Base-by-base conservation (phyloP, 176 grass and related monocot genomes). In the Oropetium thomaeum region DNA sequence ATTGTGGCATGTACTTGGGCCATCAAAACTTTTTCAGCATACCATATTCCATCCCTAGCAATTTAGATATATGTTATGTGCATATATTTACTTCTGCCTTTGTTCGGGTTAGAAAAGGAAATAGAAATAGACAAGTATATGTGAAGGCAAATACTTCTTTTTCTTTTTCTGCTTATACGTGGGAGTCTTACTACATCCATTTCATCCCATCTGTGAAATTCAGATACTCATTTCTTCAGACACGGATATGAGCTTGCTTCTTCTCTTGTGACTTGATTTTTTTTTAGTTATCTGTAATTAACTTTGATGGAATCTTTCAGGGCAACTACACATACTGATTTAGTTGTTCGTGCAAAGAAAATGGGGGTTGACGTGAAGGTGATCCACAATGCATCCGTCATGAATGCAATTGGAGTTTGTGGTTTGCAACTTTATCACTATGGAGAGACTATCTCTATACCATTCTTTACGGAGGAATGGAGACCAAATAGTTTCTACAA, bases 401-500 rank as follows among this genome's bases (percentile, higher is more conserved):
- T 98, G 84, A 98, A 94, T 34, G 95, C 95, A 10, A 73, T 98
- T 66, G 95, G 95, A 47, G 75, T 85, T 67, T 98, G 91, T 69
- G 95, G 95, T 10, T 70, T 98, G 67, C 95, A 98, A 53, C 90
- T 98, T 69, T 92, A 92, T 58, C 91, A 84, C 23, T 94, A 92
- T 29, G 95, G 95, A 8, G 95, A 98, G 75, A 87, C 95, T 19
- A 71, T 98, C 6, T 92, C 95, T 20, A 87, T 98, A 88, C 95
- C 95, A 44, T 98, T 98, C 78, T 98, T 94, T 65, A 94, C 91
- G 0, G 95, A 98, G 11, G 80, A 82, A 74, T 98, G 95, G 88
- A 89, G 84, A 45, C 95, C 91, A 11, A 91, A 94, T 72, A 92
- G 91, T 84, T 98, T 98, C 87, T 98, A 98, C 17, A 59, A 89